Percentiles rank a stretch among this genome's conserved stretches.
Conservation (phyloP, 78 protist species). For the Trichosphaerium sp. region DNA sequence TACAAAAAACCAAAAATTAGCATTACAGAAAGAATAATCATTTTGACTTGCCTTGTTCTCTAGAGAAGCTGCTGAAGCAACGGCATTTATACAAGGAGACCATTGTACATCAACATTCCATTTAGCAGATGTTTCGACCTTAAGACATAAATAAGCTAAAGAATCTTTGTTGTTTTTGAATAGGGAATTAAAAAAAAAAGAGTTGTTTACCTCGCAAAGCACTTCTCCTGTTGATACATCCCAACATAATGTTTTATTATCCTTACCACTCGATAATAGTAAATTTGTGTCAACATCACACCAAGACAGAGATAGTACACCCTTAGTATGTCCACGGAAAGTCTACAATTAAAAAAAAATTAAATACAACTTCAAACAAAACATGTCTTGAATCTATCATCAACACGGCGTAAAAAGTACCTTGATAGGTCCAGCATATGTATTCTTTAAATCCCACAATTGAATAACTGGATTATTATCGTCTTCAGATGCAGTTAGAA, state of each 20-base stretch:
- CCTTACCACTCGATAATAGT: conserved; percentile 70
- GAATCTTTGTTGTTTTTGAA: background rate
- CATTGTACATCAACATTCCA: conserved; percentile 86
- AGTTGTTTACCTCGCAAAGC: conserved; percentile 40
- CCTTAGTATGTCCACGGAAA: conserved; percentile 64
- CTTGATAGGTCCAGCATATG: conserved; percentile 54
- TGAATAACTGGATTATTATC: conserved; percentile 74
- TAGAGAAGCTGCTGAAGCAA: conserved; percentile 56
- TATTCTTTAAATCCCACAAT: conserved; percentile 84
- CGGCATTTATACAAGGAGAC: conserved; percentile 67
- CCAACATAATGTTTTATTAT: conserved; percentile 84
- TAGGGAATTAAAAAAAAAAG: background rate
- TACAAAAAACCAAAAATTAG: background rate
- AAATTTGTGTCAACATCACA: conserved; percentile 60
- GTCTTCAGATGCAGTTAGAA: conserved; percentile 76
- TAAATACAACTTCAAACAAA: background rate
- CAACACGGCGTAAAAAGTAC: background rate
- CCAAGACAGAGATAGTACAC: conserved; percentile 81
- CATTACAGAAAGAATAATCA: conserved; percentile 15
- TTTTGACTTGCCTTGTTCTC: conserved; percentile 53
- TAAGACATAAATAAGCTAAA: background rate
- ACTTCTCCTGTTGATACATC: conserved; percentile 53
- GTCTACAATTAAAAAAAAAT: too few relatives aligned
- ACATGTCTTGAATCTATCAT: background rate
- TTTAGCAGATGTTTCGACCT: too few relatives aligned